A percentile compares a stretch with the other conserved stretches of the same genome.
Evolutionary conservation across 176 grass and related monocot species (phyloP).

Genomic region (Musa schizocarpa): DNA sequence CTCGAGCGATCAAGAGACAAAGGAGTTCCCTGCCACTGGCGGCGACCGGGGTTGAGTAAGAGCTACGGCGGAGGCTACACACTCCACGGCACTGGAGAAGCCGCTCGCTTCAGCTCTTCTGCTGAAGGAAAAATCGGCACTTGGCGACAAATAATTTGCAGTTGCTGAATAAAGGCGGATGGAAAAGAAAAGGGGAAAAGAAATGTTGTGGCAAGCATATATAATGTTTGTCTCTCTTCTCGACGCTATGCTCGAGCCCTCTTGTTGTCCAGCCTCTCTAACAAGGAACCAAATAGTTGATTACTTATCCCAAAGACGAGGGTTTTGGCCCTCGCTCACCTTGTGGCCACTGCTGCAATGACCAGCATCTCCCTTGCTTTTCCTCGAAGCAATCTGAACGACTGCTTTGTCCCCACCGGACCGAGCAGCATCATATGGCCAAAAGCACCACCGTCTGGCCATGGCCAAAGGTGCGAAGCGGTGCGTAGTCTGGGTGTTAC

Average conservation of each 20-base stretch:
- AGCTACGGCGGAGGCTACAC: neutral
- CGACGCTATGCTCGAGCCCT: neutral
- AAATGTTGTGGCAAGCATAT: neutral
- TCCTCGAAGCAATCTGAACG: neutral
- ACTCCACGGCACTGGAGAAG: neutral
- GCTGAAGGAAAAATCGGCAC: neutral
- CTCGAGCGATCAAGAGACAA: no score
- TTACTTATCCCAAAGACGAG: neutral
- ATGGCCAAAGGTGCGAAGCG: neutral
- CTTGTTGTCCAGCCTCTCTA: constrained; percentile 3
- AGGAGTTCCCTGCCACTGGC: neutral
- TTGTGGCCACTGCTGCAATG: neutral
- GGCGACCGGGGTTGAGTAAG: neutral
- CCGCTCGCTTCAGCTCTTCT: neutral
- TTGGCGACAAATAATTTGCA: neutral
- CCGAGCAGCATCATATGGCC: neutral
- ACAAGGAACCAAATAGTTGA: neutral
- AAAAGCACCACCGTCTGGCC: neutral
- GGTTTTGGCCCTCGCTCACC: neutral
- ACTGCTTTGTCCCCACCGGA: constrained; percentile 3
- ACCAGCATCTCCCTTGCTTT: neutral
- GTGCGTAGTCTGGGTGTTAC: neutral
- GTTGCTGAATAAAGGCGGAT: neutral
- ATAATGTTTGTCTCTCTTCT: constrained; percentile 3
- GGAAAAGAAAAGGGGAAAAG: neutral